Conservation (phyloP, 345 rosid genomes). For the Limnanthes douglasii region DNA sequence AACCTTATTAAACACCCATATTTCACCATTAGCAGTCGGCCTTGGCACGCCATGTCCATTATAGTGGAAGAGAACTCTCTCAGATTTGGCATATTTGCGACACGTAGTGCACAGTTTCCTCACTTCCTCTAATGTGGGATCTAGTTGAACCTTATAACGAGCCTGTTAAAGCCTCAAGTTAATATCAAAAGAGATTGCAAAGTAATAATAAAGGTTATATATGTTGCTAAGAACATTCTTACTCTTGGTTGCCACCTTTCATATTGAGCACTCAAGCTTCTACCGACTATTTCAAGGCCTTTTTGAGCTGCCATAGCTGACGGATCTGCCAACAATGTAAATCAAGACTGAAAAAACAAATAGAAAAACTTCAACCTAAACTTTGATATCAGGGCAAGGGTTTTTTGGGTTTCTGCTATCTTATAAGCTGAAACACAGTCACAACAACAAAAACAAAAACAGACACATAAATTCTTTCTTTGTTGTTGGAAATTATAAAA, state of each 20-base stretch:
- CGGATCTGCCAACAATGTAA: conserved; percentile 54
- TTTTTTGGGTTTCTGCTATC: too few species aligned
- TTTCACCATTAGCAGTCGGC: conserved; percentile 96
- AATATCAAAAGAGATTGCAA: conserved; percentile 9
- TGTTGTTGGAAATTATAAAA: too few species aligned
- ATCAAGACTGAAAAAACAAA: too few species aligned
- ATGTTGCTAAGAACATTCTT: conserved; percentile 9
- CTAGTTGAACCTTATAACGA: conserved; percentile 74
- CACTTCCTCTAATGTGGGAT: conserved; percentile 92
- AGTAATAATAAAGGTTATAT: conserved; percentile 2
- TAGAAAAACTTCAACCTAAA: too few species aligned
- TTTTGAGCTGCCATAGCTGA: conserved; percentile 93
- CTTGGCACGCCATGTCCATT: conserved; percentile 99
- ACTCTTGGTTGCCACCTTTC: conserved; percentile 99
- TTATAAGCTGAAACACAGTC: too few species aligned
- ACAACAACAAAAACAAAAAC: too few species aligned
- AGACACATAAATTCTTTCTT: too few species aligned
- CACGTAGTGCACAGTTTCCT: conserved; percentile 83
- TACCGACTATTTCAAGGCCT: conserved; percentile 87
- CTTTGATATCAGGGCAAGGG: too few species aligned
- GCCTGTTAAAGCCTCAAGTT: conserved; percentile 35
- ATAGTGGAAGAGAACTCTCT: conserved; percentile 94
- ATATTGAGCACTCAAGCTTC: conserved; percentile 75
- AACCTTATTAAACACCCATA: conserved; percentile 99
- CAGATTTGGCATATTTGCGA: conserved; percentile 82